Evolutionary conservation across 1,139 yeast genomes (phyloP), one percentile per base, ranked within the genome.

Genomic region (Diutina neorugosa): DNA sequence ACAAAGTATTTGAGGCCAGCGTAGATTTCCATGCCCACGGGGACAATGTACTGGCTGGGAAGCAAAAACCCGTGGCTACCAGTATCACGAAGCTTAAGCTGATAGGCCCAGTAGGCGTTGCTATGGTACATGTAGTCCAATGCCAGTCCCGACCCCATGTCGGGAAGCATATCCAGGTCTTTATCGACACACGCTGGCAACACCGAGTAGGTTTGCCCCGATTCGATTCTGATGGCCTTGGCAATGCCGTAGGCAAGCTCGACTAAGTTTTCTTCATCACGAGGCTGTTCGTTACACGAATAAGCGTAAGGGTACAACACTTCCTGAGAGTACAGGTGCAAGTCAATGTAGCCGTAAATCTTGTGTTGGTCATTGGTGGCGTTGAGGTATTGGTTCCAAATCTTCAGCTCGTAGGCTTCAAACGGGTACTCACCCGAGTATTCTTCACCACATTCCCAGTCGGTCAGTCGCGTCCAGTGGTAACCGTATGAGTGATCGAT

Each of bases 301-400:
- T 77, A 86, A 0, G 95, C 93, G 63, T 85, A 87, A 1, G 96
- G 96, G 63, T 84, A 87, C 41, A 88, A 71, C 34, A 89, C 77
- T 61, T 86, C 91, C 65, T 89, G 94, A 0, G 96, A 78, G 63
- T 89, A 89, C 1, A 95, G 86, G 63, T 87, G 96, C 60, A 87
- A 74, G 64, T 89, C 96, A 53, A 89, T 69, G 64, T 81, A 89
- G 0, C 96, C 96, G 63, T 80, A 78, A 46, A 87, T 78, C 50
- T 77, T 75, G 64, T 84, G 87, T 54, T 77, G 71, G 51, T 72
- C 70, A 61, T 78, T 82, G 52, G 82, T 83, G 51, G 71, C 68
- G 63, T 82, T 82, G 60, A 89, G 71, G 61, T 82, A 86, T 4
- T 74, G 71, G 58, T 82, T 74, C 81, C 93, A 78, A 23, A 80